A percentile compares a stretch with the other conserved stretches of the same genome.
These are phyloP conservation scores for Ophiostoma piceae DNA, from an alignment of 2,329 filamentous ascomycete species.

Conservation along the genomic window DNA sequence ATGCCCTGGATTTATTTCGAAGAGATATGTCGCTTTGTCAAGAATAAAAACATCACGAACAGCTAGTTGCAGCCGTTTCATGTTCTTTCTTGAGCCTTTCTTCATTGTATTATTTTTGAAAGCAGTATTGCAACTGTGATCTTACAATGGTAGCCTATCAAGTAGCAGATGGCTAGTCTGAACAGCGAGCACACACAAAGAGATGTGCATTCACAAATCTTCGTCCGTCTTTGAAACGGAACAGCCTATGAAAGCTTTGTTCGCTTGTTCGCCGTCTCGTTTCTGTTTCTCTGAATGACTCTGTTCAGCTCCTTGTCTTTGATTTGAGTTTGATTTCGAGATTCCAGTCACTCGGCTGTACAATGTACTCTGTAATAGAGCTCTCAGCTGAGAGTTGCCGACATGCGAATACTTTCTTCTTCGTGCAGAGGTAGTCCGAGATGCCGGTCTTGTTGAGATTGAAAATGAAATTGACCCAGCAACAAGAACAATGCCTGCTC, in stretches of 20 bases:
- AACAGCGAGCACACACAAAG: not conserved
- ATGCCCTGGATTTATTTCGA: not conserved
- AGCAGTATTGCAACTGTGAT: not conserved
- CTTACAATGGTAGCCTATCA: not conserved
- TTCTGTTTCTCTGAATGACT: not conserved
- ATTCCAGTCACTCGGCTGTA: not conserved
- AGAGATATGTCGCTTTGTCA: not conserved
- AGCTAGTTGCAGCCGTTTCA: not conserved
- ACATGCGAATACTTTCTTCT: not conserved
- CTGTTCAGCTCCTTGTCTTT: not conserved
- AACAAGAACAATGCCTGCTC: not conserved
- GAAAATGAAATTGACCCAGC: not conserved
- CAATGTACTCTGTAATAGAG: not conserved
- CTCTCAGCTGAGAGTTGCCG: not conserved
- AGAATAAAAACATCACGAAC: not conserved
- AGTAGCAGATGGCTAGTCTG: not conserved
- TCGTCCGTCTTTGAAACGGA: not conserved
- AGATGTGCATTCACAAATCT: not conserved
- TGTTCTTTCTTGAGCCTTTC: not conserved
- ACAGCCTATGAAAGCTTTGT: not conserved
- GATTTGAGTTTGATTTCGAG: not conserved
- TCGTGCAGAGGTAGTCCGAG: not conserved
- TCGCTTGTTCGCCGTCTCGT: not conserved
- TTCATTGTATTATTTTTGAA: not conserved
- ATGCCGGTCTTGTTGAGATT: too few relatives aligned